Base-by-base conservation (phyloP, 495 filamentous ascomycete genomes). In the Parmelia sp. region DNA sequence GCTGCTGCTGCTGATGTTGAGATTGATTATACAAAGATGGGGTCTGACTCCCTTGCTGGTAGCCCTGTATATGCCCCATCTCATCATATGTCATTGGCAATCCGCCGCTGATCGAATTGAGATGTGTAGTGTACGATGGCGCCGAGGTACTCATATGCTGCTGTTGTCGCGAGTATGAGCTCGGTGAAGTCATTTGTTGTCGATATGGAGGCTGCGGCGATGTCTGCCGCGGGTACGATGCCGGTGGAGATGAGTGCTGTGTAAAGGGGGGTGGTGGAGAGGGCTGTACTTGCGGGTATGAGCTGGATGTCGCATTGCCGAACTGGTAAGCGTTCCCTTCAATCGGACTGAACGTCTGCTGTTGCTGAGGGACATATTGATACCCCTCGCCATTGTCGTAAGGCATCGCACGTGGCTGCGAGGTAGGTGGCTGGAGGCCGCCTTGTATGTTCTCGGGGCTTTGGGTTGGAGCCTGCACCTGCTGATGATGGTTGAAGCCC, bases 371-470 rank as follows among this genome's bases (percentile, higher is more conserved):
- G 15, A 57, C 42, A 19, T 69, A 64, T 36, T 66, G 64, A 39
- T 61, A 69, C 19, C 44, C 67, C 19, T 37, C 47, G 44, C 59
- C 51, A 17, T 57, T 53, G 37, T 64, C 58, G 37, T 62, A 68
- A 36, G 58, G 58, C 44, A 57, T 36, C 29, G 60, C 36, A 11
- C 66, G 60, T 19, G 66, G 69, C 23, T 68, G 63, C 6, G 69
- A 71, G 12, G 61, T 66, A 31, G 63, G 66, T 25, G 69, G 49
- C 35, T 58, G 44, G 31, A 59, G 40, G 7, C 60, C 61, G 29
- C 29, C 56, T 21, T 66, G 68, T 14, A 68, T 61, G n/a, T 61
- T 64, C 36, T 68, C 66, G 17, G 69, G 60, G 58, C 35, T 71
- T 25, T 66, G 57, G 10, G 36, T 56, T 21, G 56, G 61, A 25